phyloP scores from a whole-genome alignment of 176 grass and related monocot species.

The Ensete ventricosum region DNA sequence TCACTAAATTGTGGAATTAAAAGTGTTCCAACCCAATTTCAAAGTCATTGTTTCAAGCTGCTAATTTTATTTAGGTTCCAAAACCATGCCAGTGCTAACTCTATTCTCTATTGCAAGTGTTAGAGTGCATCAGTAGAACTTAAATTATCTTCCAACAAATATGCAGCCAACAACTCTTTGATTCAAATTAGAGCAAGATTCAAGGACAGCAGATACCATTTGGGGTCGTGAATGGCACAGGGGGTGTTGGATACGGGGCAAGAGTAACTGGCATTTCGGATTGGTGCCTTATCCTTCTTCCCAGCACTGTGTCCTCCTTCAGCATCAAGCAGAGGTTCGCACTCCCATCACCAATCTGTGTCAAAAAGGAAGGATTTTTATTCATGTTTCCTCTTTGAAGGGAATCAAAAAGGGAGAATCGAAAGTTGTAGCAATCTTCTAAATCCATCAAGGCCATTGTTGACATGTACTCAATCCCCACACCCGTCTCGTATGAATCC shows the following conservation, averaged over 20 bases:
- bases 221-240: constrained; percentile 57
- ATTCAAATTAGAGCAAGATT: too few species aligned
- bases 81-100: too few species aligned
- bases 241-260: constrained; percentile 69
- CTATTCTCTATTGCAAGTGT: too few species aligned
- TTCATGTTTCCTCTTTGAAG: background rate
- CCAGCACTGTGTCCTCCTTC: background rate
- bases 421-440: background rate
- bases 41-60: background rate
- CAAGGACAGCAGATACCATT: constrained; percentile 43
- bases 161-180: too few species aligned
- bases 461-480: background rate
- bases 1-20: too few species aligned
- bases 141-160: too few species aligned
- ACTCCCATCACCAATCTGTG: background rate
- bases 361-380: background rate
- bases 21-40: too few species aligned
- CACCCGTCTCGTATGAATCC: background rate
- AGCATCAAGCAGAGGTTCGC: background rate
- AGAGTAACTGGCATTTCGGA: constrained; percentile 92
- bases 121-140: too few species aligned
- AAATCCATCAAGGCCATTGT: too few species aligned
- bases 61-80: background rate
- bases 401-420: background rate
- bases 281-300: background rate